These are phyloP conservation scores for Dalbergia cochinchinensis DNA, from an alignment of 306 rosid species.

Conservation along the genomic window DNA sequence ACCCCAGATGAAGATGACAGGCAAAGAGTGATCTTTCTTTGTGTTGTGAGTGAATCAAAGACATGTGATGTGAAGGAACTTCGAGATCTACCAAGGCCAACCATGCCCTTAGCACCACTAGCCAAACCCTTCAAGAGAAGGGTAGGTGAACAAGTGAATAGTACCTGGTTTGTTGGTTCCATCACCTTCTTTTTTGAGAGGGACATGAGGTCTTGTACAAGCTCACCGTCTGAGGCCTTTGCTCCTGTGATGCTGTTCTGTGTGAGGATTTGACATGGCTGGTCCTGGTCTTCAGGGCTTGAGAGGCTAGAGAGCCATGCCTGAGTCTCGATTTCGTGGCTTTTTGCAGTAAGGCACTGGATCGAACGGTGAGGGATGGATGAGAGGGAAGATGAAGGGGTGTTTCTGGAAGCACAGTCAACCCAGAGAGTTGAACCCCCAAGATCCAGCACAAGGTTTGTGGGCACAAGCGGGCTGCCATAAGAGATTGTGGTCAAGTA, in stretches of 20 bases:
- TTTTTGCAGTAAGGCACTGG: constrained; percentile 62
- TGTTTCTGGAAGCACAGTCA: constrained; percentile 44
- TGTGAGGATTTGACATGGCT: constrained; percentile 47
- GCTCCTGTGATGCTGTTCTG: constrained; percentile 53
- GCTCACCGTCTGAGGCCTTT: constrained; percentile 41
- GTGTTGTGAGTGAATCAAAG: constrained; percentile 45
- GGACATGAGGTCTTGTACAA: constrained; percentile 56
- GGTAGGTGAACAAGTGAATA: constrained; percentile 59
- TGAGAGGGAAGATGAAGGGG: constrained; percentile 50
- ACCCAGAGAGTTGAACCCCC: constrained; percentile 64
- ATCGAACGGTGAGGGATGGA: constrained; percentile 60
- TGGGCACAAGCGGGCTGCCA: constrained; percentile 56
- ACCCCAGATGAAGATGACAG: constrained; percentile 71
- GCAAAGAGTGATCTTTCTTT: constrained; percentile 63
- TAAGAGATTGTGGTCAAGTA: constrained; percentile 59
- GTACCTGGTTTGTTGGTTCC: constrained; percentile 3
- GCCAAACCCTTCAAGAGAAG: constrained; percentile 65
- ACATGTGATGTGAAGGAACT: constrained; percentile 71
- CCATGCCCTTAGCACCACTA: constrained; percentile 58
- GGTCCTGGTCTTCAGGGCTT: constrained; percentile 16
- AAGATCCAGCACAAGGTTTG: constrained; percentile 68
- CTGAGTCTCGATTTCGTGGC: constrained; percentile 32
- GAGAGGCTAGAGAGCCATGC: constrained; percentile 31
- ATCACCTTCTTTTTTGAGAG: constrained; percentile 17
- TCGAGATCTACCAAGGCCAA: constrained; percentile 69